Conservation (phyloP, 1,284 basidiomycete species). For the Somion occarium region DNA sequence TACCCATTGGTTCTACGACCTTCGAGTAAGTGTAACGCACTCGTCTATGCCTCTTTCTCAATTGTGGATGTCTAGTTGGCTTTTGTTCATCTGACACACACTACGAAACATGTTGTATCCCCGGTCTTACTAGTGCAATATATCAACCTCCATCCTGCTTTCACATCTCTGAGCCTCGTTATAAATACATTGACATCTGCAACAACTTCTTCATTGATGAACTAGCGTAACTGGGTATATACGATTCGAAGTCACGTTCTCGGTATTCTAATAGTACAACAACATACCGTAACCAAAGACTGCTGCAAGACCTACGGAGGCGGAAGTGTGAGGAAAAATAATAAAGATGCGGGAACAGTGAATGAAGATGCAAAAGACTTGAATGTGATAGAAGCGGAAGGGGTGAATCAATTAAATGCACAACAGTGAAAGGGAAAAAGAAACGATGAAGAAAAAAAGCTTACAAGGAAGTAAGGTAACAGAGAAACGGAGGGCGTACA, state of each 20-base stretch:
- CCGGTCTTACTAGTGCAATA: too few relatives aligned
- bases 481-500: background rate
- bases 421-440: background rate
- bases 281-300: background rate
- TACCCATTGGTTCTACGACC: too few relatives aligned
- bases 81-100: too few relatives aligned
- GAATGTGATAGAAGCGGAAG: too few relatives aligned
- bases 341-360: background rate
- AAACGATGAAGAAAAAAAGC: background rate
- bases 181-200: too few relatives aligned
- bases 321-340: background rate
- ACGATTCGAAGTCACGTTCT: too few relatives aligned
- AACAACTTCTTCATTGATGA: background rate
- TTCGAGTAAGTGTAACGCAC: too few relatives aligned
- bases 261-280: background rate
- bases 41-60: too few relatives aligned
- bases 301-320: background rate
- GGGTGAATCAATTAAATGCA: background rate
- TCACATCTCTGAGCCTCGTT: too few relatives aligned
- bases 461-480: background rate
- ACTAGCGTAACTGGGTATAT: constrained; percentile 12
- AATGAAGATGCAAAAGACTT: background rate
- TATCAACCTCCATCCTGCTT: too few relatives aligned
- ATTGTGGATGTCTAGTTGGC: too few relatives aligned
- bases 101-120: too few relatives aligned